Conservation (phyloP, 495 filamentous ascomycete genomes). For the Pyronema domesticum region DNA sequence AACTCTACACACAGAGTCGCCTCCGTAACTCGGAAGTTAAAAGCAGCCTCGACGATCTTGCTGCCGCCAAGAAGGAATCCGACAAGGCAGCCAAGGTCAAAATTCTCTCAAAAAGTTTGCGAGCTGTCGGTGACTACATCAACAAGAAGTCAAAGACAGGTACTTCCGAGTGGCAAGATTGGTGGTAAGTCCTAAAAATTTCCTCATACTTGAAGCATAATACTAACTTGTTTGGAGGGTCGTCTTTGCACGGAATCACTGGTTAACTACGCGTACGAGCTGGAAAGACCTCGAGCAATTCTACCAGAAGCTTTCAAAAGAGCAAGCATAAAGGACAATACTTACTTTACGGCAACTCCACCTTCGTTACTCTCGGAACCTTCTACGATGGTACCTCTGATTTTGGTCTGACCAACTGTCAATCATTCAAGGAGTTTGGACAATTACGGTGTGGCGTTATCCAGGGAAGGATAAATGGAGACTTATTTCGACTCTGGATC, state of each 20-base stretch:
- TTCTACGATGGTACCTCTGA: not conserved
- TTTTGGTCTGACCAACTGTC: not conserved
- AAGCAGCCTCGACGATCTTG: slow-evolving; percentile 40
- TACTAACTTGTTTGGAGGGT: slow-evolving; percentile 13
- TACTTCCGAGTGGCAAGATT: slow-evolving; percentile 14
- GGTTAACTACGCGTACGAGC: slow-evolving; percentile 17
- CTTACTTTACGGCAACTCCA: not conserved
- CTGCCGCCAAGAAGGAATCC: slow-evolving; percentile 44
- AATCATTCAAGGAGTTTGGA: not conserved
- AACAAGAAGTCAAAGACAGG: slow-evolving; percentile 24
- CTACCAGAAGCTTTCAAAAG: slow-evolving; percentile 10
- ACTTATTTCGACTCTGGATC: not conserved
- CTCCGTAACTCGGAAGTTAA: slow-evolving; percentile 41
- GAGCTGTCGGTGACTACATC: slow-evolving; percentile 36
- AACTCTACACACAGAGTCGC: slow-evolving; percentile 30
- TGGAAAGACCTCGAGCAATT: slow-evolving; percentile 21
- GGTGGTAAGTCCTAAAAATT: slow-evolving; percentile 18
- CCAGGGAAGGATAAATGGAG: not conserved
- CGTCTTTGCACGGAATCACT: slow-evolving; percentile 19
- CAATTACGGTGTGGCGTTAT: not conserved
- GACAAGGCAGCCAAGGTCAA: slow-evolving; percentile 40
- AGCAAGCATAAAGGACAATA: not conserved
- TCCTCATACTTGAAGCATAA: not conserved
- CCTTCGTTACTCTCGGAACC: not conserved
- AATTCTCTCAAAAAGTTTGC: slow-evolving; percentile 33